phyloP scores from a whole-genome alignment of 2,329 filamentous ascomycete genomes.

The Nothomitra cinnamomea region DNA sequence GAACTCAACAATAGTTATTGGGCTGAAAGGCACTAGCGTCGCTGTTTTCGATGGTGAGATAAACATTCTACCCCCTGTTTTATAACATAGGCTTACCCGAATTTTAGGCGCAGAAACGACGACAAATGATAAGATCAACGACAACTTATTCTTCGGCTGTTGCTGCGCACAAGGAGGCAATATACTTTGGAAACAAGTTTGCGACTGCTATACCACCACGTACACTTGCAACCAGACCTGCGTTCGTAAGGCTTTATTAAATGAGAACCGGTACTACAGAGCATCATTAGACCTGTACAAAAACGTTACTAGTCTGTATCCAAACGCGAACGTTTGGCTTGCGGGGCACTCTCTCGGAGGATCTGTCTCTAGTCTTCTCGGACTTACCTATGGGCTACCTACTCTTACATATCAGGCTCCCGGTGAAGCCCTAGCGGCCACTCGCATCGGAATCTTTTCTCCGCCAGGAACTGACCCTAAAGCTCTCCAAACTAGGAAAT shows the following conservation, averaged over 20 bases:
- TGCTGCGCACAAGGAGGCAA: conserved; percentile 91
- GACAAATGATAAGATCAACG: conserved; percentile 93
- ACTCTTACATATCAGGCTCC: conserved; percentile 89
- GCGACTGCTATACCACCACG: conserved; percentile 74
- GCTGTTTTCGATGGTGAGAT: conserved; percentile 69
- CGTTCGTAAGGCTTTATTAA: conserved; percentile 52
- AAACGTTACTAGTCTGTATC: conserved; percentile 82
- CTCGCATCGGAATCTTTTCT: conserved; percentile 66
- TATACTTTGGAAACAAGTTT: conserved; percentile 73
- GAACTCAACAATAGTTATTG: conserved; percentile 80
- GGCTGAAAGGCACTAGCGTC: conserved; percentile 76
- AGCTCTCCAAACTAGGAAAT: conserved; percentile 50
- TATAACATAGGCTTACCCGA: too few relatives aligned
- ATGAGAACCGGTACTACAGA: conserved; percentile 83
- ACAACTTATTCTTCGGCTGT: conserved; percentile 96
- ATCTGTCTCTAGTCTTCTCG: conserved; percentile 72
- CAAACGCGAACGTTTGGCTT: conserved; percentile 70
- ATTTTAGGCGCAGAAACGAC: conserved; percentile 57
- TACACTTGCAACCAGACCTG: conserved; percentile 91
- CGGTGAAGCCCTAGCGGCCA: conserved; percentile 74
- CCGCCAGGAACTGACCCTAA: conserved; percentile 63
- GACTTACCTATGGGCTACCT: conserved; percentile 78
- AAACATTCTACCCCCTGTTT: too few relatives aligned
- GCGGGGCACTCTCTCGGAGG: conserved; percentile 87
- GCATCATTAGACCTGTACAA: conserved; percentile 79